phyloP scores from a whole-genome alignment of 352 stramenopile species.

The Aphanomyces cochlioides region DNA sequence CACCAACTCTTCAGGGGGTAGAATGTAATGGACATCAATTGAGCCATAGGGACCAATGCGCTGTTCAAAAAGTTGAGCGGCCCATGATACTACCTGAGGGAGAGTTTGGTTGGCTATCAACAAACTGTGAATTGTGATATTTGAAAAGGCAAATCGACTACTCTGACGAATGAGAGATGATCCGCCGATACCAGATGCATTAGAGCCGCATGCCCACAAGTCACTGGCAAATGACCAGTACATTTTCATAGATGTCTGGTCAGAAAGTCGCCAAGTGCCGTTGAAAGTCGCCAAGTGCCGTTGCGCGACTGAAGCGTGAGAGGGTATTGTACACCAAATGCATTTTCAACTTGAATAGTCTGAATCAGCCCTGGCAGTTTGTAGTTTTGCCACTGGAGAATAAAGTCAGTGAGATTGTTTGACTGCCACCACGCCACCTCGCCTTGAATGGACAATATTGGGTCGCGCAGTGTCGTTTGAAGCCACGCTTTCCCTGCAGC shows the following conservation, averaged over 20 bases:
- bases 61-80: neutral
- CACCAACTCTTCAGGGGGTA: no score
- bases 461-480: neutral
- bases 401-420: neutral
- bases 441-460: neutral
- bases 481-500: neutral
- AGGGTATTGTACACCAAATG: constrained; percentile 17
- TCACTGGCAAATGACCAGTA: neutral
- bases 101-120: neutral
- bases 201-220: neutral
- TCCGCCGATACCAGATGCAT: neutral
- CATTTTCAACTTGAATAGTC: neutral
- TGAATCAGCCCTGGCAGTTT: constrained; percentile 6
- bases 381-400: constrained; percentile 28
- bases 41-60: neutral
- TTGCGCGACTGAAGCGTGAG: constrained; percentile 1
- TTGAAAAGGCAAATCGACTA: neutral
- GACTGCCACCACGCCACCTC: constrained; percentile 15
- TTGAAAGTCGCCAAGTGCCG: constrained; percentile 1
- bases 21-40: neutral
- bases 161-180: neutral
- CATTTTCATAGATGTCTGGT: constrained; percentile 3
- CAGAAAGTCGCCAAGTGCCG: neutral
- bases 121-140: neutral
- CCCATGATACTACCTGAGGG: neutral